Base-by-base conservation (phyloP, 495 filamentous ascomycete species). In the Aspergillus carlsbadensis region DNA sequence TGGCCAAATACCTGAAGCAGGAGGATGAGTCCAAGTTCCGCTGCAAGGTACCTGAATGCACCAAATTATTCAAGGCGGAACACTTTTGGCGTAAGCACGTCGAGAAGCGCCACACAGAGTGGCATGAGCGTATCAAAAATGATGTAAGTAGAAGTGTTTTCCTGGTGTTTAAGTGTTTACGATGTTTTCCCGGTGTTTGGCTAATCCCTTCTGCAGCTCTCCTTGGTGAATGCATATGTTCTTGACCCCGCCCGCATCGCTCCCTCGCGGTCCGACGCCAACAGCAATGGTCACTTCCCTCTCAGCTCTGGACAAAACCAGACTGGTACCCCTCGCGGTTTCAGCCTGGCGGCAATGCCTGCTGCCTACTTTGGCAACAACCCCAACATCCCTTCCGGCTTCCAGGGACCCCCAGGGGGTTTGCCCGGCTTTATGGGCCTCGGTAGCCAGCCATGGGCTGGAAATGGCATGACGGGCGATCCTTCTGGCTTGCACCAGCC, bases 21-120 rank as follows among this genome's bases (percentile, higher is more conserved):
- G 95, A 98, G 69, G 95, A 98, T 61, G 92, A 96, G 64, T 85
- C 89, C 56, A 97, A 96, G 66, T 99, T 86, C 78, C 84, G 95
- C 57, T 99, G 94, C 84, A 96, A 91, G 69, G 91, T 96, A 17
- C 91, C 91, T 2, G 90, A 96, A 34, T 99, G 94, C 70, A 85
- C 89, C 0, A 99, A 99, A 70, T 79, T 98, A 18, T 99, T 99
- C 83, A 97, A 97, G 70, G 95, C 92, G 31, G 87, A 96, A 6
- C 80, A 87, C 58, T 99, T 98, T 70, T 99, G 94, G 94, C 86
- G 84, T 60, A 99, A 99, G 76, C 94, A 99, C 63, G 84, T 98
- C 17, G 95, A 97, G 69, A 98, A 98, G 74, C 87, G 96, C 31
- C 94, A 99, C 66, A 59, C 80, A 0, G 93, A 97, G 54, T 99